Percentiles rank a stretch among this genome's conserved stretches.
Conservation (phyloP, 2,329 filamentous ascomycete species). For the Pestalotiopsis sp. region DNA sequence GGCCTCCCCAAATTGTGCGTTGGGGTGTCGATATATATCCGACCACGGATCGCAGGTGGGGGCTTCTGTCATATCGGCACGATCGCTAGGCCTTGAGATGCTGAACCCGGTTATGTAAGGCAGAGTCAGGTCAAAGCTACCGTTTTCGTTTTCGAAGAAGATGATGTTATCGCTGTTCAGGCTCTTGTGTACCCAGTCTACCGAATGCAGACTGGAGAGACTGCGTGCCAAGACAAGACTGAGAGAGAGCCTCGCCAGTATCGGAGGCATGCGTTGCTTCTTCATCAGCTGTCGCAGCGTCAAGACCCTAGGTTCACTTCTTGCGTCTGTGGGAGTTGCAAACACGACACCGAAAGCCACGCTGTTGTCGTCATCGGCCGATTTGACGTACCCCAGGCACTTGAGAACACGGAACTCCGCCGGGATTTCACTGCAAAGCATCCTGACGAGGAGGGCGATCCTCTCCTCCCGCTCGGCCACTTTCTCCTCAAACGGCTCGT, state of each 20-base stretch:
- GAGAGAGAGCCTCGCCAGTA: conserved; percentile 13
- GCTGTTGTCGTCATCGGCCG: background rate
- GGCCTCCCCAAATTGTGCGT: conserved; percentile 21
- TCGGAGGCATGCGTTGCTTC: conserved; percentile 10
- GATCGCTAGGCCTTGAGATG: conserved; percentile 38
- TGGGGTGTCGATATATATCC: conserved; percentile 48
- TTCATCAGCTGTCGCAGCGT: conserved; percentile 15
- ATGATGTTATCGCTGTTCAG: conserved; percentile 52
- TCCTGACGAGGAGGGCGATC: conserved; percentile 5
- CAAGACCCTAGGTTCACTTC: background rate
- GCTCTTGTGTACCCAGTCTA: conserved; percentile 58
- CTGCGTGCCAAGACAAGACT: conserved; percentile 14
- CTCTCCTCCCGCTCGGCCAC: background rate
- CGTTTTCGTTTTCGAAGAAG: conserved; percentile 40
- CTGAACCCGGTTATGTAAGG: conserved; percentile 53
- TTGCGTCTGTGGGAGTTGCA: background rate
- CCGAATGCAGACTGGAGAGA: conserved; percentile 42
- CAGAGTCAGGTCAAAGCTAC: conserved; percentile 24
- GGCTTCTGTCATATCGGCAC: conserved; percentile 46
- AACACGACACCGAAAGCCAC: conserved; percentile 15
- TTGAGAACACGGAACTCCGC: conserved; percentile 11
- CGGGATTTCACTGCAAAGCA: conserved; percentile 12
- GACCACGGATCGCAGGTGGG: conserved; percentile 36
- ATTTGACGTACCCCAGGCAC: conserved; percentile 17
- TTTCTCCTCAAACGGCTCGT: background rate